Evolutionary conservation across 441 rosid species (phyloP).

Genomic region (Eugenia klotzschiana): DNA sequence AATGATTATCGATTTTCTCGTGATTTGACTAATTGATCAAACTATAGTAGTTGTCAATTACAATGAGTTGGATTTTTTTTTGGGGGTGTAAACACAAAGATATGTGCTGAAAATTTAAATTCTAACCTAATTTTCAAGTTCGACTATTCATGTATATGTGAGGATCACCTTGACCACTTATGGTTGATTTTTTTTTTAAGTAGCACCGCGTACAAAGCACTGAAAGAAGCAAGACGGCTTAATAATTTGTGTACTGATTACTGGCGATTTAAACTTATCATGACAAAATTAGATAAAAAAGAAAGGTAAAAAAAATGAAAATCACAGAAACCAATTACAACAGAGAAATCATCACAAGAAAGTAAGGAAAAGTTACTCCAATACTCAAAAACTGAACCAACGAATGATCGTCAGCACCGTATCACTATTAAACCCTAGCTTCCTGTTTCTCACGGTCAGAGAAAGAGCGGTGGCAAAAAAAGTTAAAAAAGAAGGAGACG

Average conservation of each 20-base stretch:
- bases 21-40: background rate
- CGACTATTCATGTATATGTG: background rate
- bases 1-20: background rate
- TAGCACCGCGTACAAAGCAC: background rate
- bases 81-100: background rate
- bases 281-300: background rate
- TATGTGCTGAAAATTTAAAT: background rate
- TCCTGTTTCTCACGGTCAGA: background rate
- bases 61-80: background rate
- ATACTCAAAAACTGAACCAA: background rate
- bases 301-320: background rate
- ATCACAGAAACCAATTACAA: background rate
- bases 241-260: background rate
- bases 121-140: background rate
- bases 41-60: background rate
- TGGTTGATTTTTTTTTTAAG: background rate
- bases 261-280: background rate
- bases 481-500: background rate
- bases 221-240: background rate
- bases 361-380: background rate
- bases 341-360: background rate
- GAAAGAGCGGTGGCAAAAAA: background rate
- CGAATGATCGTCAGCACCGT: background rate
- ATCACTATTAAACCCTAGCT: background rate
- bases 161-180: background rate